Evolutionary conservation across 371 early-diverging fungal species (phyloP).

Genomic region (Circinella umbellata): DNA sequence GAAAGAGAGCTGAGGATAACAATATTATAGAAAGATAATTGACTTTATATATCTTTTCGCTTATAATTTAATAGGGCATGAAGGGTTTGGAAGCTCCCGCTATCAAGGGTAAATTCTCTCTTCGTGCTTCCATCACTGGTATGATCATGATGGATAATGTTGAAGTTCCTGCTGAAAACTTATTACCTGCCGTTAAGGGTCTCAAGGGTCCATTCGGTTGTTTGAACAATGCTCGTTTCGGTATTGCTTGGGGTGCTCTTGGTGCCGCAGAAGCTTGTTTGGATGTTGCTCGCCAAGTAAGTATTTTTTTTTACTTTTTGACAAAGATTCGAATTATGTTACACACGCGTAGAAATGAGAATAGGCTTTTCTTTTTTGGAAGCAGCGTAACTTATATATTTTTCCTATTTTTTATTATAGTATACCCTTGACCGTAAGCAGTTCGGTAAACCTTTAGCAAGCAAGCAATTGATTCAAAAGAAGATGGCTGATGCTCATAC

Average conservation of each 20-base stretch:
- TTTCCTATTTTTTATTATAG: constrained; percentile 25
- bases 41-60: too few relatives aligned
- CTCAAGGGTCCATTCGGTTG: constrained; percentile 97
- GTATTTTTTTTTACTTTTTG: background rate
- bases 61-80: constrained; percentile 58
- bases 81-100: constrained; percentile 86
- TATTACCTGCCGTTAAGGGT: constrained; percentile 88
- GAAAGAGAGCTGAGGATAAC: too few relatives aligned
- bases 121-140: constrained; percentile 95
- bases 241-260: constrained; percentile 97
- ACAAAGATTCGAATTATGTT: background rate
- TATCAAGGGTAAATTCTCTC: constrained; percentile 95
- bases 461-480: constrained; percentile 96
- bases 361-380: too few relatives aligned
- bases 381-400: too few relatives aligned
- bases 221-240: constrained; percentile 96
- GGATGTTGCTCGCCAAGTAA: constrained; percentile 72
- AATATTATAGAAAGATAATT: too few relatives aligned
- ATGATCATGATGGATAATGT: constrained; percentile 99
- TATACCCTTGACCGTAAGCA: constrained; percentile 90
- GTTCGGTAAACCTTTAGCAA: constrained; percentile 94
- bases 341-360: too few relatives aligned
- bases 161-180: constrained; percentile 86
- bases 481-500: constrained; percentile 96
- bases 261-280: constrained; percentile 97